Percentiles rank a stretch among this genome's conserved stretches.
phyloP scores from a whole-genome alignment of 441 rosid genomes.

The Iberis amara region DNA sequence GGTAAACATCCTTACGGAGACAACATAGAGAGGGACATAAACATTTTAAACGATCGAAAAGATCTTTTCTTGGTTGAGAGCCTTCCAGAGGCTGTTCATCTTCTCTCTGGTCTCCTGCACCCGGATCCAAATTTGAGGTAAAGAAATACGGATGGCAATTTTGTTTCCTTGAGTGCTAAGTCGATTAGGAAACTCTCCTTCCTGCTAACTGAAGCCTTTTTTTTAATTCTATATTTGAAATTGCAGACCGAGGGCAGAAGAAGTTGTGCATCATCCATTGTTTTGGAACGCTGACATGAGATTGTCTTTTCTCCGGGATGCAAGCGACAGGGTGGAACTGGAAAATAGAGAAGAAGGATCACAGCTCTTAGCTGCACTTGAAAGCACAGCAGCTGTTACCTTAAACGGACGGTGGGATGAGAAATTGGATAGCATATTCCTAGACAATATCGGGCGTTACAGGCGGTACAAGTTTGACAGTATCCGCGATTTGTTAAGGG shows the following conservation, averaged over 20 bases:
- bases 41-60: conserved; percentile 67
- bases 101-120: conserved; percentile 55
- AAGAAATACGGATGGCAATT: neutral
- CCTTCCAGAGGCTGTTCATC: conserved; percentile 86
- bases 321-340: conserved; percentile 72
- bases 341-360: conserved; percentile 70
- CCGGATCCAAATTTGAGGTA: conserved; percentile 70
- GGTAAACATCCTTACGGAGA: conserved; percentile 86
- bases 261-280: conserved; percentile 63
- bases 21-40: conserved; percentile 67
- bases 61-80: conserved; percentile 81
- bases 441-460: conserved; percentile 69
- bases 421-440: conserved; percentile 61
- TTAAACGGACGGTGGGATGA: conserved; percentile 82
- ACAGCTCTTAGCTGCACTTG: conserved; percentile 57
- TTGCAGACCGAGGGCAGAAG: conserved; percentile 61
- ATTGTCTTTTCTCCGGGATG: conserved; percentile 76
- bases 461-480: conserved; percentile 73
- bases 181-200: neutral
- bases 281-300: conserved; percentile 74
- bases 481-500: conserved; percentile 66
- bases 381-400: conserved; percentile 54
- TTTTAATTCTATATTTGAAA: neutral
- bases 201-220: neutral
- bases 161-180: neutral